Conservation (phyloP, 2,329 filamentous ascomycete species). For the Onygenales sp. region DNA sequence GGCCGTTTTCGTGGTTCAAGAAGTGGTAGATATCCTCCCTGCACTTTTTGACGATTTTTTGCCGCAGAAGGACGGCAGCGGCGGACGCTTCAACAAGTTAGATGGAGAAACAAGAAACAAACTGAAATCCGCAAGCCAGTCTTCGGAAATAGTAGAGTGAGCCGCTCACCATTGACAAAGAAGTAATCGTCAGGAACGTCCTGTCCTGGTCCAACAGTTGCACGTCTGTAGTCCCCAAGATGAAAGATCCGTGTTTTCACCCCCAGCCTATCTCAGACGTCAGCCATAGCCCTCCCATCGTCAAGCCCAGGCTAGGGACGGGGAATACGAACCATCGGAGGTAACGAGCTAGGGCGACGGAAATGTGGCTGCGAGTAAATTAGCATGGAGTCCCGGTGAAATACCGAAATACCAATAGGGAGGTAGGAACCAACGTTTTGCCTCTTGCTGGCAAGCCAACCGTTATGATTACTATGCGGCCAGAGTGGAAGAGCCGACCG, state of each 20-base stretch:
- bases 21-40: conserved; percentile 95
- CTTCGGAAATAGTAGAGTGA: neutral
- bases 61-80: conserved; percentile 80
- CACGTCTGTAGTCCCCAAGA: conserved; percentile 88
- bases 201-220: conserved; percentile 72
- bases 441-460: conserved; percentile 90
- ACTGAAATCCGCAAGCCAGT: neutral
- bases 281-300: conserved; percentile 11
- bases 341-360: conserved; percentile 89
- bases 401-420: neutral
- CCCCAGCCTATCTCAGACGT: conserved; percentile 56
- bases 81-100: conserved; percentile 53
- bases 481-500: conserved; percentile 90
- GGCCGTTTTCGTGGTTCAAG: conserved; percentile 92
- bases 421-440: conserved; percentile 61
- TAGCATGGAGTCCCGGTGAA: neutral
- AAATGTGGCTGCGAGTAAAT: conserved; percentile 62
- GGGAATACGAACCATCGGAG: conserved; percentile 60
- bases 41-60: conserved; percentile 96
- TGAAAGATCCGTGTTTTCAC: conserved; percentile 98
- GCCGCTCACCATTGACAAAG: conserved; percentile 64
- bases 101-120: conserved; percentile 4
- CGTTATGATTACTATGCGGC: conserved; percentile 93
- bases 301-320: conserved; percentile 1
- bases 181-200: conserved; percentile 96